Evolutionary conservation across 345 rosid genomes (phyloP).

Genomic region (Euphorbia lathyris): DNA sequence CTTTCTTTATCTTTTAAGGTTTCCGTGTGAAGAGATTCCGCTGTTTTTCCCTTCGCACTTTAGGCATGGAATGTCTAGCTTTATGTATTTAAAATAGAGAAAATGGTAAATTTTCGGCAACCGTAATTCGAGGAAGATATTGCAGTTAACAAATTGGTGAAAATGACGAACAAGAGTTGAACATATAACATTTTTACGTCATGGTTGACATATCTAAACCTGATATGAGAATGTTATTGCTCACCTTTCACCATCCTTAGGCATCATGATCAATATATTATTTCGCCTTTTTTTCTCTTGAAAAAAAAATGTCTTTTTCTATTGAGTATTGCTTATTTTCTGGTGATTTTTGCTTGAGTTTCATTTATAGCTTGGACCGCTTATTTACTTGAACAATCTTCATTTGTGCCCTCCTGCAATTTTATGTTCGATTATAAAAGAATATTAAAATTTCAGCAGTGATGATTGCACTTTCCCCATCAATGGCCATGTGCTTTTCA

Average conservation of each 20-base stretch:
- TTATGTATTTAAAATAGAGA: too few relatives aligned
- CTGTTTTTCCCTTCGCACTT: neutral
- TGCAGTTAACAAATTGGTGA: too few relatives aligned
- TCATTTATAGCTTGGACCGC: neutral
- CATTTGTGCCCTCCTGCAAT: neutral
- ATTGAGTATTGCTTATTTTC: neutral
- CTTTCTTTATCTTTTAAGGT: too few relatives aligned
- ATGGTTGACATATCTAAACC: neutral
- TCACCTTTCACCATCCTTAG: neutral
- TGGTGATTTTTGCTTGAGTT: neutral
- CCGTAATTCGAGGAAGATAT: too few relatives aligned
- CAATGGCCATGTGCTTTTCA: too few relatives aligned
- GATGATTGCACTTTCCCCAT: too few relatives aligned
- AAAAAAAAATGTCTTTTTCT: too few relatives aligned
- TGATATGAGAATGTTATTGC: neutral
- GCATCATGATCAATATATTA: neutral
- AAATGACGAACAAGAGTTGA: too few relatives aligned
- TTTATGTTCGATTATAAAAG: neutral
- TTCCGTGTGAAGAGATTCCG: neutral
- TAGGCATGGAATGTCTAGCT: neutral
- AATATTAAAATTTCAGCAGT: neutral
- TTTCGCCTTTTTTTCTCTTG: too few relatives aligned
- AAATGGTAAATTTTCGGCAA: too few relatives aligned
- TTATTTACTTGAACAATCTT: neutral
- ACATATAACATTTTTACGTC: too few relatives aligned